Evolutionary conservation across 805 yeast genomes (phyloP).

Genomic region (Candida takata): DNA sequence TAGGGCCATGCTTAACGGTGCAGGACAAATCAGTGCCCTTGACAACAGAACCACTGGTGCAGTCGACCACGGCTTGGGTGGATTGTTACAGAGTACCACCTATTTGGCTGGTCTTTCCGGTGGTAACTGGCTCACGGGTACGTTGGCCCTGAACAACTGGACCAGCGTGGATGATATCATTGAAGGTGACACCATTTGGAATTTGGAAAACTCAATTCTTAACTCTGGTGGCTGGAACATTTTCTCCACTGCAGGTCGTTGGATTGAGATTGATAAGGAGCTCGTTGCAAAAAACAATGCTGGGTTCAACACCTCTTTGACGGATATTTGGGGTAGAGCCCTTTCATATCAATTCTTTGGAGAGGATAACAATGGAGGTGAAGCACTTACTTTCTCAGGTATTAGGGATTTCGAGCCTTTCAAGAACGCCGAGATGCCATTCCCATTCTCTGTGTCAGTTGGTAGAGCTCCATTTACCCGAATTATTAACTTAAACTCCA

Average conservation of each 20-base stretch:
- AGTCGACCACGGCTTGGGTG: slow-evolving; percentile 55
- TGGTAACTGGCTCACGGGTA: slow-evolving; percentile 73
- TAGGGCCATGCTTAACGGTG: slow-evolving; percentile 81
- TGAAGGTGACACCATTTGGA: slow-evolving; percentile 10
- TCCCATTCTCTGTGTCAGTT: slow-evolving; percentile 57
- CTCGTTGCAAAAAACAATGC: slow-evolving; percentile 46
- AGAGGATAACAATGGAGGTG: slow-evolving; percentile 33
- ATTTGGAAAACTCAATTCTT: slow-evolving; percentile 42
- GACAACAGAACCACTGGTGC: slow-evolving; percentile 61
- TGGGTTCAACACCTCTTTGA: slow-evolving; percentile 59
- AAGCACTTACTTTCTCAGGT: slow-evolving; percentile 48
- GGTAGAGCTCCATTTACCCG: slow-evolving; percentile 61
- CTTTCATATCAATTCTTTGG: slow-evolving; percentile 35
- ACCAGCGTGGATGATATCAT: slow-evolving; percentile 13
- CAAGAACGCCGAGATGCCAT: slow-evolving; percentile 55
- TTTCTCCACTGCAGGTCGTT: slow-evolving; percentile 30
- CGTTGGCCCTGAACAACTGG: slow-evolving; percentile 54
- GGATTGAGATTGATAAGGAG: slow-evolving; percentile 45
- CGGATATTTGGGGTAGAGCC: slow-evolving; percentile 80
- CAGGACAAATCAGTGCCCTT: slow-evolving; percentile 72
- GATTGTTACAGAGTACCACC: slow-evolving; percentile 60
- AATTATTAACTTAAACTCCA: slow-evolving; percentile 55
- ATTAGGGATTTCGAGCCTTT: slow-evolving; percentile 57
- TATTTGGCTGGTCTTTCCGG: slow-evolving; percentile 77
- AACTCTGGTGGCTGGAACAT: slow-evolving; percentile 58